These are phyloP conservation scores for Penicillium sp. DNA, from an alignment of 2,329 filamentous ascomycete species.

Conservation along the genomic window DNA sequence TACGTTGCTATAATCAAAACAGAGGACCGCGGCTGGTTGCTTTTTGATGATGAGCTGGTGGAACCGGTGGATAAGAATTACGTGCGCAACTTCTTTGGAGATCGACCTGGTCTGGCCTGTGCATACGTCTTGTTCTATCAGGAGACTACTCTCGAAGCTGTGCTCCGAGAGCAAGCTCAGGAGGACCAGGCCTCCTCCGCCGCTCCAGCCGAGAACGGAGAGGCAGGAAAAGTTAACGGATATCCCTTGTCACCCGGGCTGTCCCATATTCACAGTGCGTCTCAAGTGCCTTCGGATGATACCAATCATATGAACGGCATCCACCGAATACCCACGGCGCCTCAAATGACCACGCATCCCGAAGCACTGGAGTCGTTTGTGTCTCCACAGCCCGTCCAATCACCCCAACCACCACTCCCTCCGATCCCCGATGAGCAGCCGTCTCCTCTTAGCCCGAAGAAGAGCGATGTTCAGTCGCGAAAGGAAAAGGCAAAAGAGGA, in stretches of 20 bases:
- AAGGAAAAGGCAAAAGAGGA: conserved; percentile 62
- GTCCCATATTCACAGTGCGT: conserved; percentile 41
- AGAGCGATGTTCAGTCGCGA: conserved; percentile 65
- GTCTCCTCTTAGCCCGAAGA: conserved; percentile 50
- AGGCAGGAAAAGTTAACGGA: conserved; percentile 35
- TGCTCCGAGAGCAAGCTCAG: conserved; percentile 76
- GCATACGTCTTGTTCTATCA: conserved; percentile 98
- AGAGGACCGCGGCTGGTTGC: conserved; percentile 87
- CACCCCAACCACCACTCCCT: conserved; percentile 27
- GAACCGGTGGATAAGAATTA: conserved; percentile 97
- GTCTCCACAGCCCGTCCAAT: conserved; percentile 9
- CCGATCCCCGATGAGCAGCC: conserved; percentile 35
- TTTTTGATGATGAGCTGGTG: conserved; percentile 98
- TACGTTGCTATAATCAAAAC: conserved; percentile 99
- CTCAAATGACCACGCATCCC: conserved; percentile 48
- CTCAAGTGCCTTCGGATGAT: conserved; percentile 37
- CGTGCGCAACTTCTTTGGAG: conserved; percentile 95
- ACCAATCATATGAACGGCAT: conserved; percentile 34
- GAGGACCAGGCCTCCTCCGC: conserved; percentile 57
- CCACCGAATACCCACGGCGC: conserved; percentile 42
- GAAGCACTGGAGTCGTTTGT: conserved; percentile 29
- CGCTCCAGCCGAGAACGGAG: conserved; percentile 49
- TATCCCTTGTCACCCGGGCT: conserved; percentile 31
- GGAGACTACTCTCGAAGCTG: conserved; percentile 71
- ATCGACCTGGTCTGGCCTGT: conserved; percentile 84